Conservation (phyloP, 768 basidiomycete genomes). For the Rhizopogon sp. region DNA sequence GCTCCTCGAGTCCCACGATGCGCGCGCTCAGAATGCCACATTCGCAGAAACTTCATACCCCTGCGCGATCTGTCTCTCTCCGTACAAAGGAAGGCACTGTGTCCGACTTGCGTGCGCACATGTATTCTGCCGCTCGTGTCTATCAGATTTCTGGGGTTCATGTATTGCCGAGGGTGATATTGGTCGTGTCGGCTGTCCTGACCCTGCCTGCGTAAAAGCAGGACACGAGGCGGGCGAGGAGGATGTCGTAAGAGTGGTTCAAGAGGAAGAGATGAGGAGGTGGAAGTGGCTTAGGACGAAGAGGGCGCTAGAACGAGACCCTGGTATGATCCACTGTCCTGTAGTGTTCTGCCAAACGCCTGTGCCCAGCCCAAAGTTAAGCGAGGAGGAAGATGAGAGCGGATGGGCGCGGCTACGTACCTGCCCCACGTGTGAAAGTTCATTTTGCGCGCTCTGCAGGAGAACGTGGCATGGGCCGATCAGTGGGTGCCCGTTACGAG, state of each 20-base stretch:
- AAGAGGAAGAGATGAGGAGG: conserved; percentile 56
- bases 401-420: conserved; percentile 70
- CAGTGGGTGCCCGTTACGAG: conserved; percentile 61
- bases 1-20: conserved; percentile 45
- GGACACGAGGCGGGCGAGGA: conserved; percentile 56
- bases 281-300: conserved; percentile 81
- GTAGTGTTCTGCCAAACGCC: conserved; percentile 77
- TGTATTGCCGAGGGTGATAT: conserved; percentile 80
- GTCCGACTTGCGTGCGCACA: conserved; percentile 67
- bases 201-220: conserved; percentile 70
- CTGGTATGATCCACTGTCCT: conserved; percentile 77
- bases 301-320: conserved; percentile 70
- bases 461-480: conserved; percentile 87
- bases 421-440: conserved; percentile 67
- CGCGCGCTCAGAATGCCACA: conserved; percentile 36
- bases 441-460: conserved; percentile 81
- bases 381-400: conserved; percentile 44
- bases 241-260: conserved; percentile 68
- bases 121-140: conserved; percentile 79
- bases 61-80: conserved; percentile 74
- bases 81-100: conserved; percentile 72
- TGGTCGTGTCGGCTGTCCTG: conserved; percentile 73
- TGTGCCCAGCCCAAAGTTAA: conserved; percentile 51
- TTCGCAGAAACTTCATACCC: conserved; percentile 65
- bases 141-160: conserved; percentile 77